Percentiles rank a stretch among this genome's conserved stretches.
phyloP scores from a whole-genome alignment of 1,284 basidiomycete genomes.

The Ustilago esculenta region DNA sequence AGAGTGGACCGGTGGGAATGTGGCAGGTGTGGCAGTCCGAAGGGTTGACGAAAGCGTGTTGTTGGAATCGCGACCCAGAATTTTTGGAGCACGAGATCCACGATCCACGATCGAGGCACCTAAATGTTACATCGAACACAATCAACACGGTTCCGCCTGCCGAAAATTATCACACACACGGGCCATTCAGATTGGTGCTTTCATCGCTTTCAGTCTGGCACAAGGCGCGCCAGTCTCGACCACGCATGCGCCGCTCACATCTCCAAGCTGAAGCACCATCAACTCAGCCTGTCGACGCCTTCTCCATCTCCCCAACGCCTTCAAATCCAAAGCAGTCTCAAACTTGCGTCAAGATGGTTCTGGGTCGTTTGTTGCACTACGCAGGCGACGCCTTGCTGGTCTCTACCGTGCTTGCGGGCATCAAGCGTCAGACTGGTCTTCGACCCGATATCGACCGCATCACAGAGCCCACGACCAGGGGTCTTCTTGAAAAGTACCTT shows the following conservation, averaged over 20 bases:
- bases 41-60: not conserved
- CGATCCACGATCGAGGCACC: not conserved
- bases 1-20: no score
- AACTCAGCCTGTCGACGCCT: no score
- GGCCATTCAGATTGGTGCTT: no score
- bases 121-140: no score
- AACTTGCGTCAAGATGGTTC: constrained; percentile 34
- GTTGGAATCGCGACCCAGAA: not conserved
- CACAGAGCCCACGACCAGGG: constrained; percentile 75
- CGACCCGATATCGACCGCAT: constrained; percentile 53
- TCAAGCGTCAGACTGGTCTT: constrained; percentile 76
- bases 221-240: no score
- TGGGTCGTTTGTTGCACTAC: constrained; percentile 83
- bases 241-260: no score
- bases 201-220: no score
- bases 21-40: no score
- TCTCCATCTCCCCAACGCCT: not conserved
- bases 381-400: constrained; percentile 84
- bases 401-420: constrained; percentile 88
- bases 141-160: no score
- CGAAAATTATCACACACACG: constrained; percentile 8
- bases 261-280: no score
- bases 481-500: constrained; percentile 82
- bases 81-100: not conserved
- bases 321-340: not conserved